Evolutionary conservation across 1,284 basidiomycete genomes (phyloP), one percentile per base, ranked within the genome.

Genomic region (Wolfiporia cocos): DNA sequence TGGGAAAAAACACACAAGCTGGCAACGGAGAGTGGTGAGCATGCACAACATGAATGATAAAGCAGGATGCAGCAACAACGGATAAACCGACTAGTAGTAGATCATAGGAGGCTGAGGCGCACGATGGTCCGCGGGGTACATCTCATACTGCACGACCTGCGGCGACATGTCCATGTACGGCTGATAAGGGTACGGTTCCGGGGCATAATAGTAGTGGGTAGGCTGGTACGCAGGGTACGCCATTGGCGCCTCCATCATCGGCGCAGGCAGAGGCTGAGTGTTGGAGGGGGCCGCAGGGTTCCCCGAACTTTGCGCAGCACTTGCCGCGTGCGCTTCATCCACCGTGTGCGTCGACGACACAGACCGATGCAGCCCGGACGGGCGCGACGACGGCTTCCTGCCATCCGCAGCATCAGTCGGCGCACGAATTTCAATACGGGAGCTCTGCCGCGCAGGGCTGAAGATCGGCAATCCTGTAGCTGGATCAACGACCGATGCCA

Each of bases 361-460:
- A 5, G 26, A 21, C 20, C 30, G 22, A 29, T 43, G 43, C 53
- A 66, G 40, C 54, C 61, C 54, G 43, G 63, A 56, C n/a, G 65
- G 53, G 46, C 74, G 68, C n/a, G 61, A 55, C n/a, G 56, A 48
- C 11, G 35, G 38, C 51, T 49, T 51, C 54, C 54, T 58, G 29
- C 49, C 53, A n/a, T 58, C 57, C 11, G 60, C 42, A 22, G 61
- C 57, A 18, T 71, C 71, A 9, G 76, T 53, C 5, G 69, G 86
- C n/a, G 80, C 74, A 43, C 86, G 79, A 39, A 89, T 89, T 63
- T 86, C 78, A 46, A 89, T 65, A 33, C 84, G 76, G 19, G 77
- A 74, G 44, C 71, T 77, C 55, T 83, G 76, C n/a, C 82, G 74
- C 32, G 86, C 80, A 50, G 84, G 77, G 10, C 80, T 68, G 57